Conservation (phyloP, 1,139 yeast species). For the Debaryomyces singareniensis region DNA sequence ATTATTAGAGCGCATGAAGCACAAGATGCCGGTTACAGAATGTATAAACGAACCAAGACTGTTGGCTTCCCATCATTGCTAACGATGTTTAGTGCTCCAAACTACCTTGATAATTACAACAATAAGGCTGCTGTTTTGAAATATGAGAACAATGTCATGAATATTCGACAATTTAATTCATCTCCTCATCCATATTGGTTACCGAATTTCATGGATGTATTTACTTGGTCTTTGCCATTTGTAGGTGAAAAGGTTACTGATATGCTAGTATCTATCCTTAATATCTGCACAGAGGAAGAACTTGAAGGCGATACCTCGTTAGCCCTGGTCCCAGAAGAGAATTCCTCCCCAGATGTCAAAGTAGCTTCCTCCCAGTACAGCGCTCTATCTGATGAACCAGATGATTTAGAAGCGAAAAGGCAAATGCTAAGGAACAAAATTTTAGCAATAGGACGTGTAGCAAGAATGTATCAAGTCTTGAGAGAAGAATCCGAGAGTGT, state of each 20-base stretch:
- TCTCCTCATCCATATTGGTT: conserved; percentile 97
- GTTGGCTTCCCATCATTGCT: conserved; percentile 91
- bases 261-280: conserved; percentile 83
- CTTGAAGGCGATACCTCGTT: conserved; percentile 66
- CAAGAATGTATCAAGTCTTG: conserved; percentile 86
- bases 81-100: conserved; percentile 94
- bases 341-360: not conserved
- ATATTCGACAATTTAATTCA: conserved; percentile 87
- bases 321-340: conserved; percentile 15
- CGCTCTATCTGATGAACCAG: conserved; percentile 3
- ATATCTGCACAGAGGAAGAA: conserved; percentile 94
- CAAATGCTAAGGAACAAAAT: conserved; percentile 80
- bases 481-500: conserved; percentile 89
- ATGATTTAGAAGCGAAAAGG: conserved; percentile 39
- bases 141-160: conserved; percentile 89
- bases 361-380: not conserved
- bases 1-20: conserved; percentile 96
- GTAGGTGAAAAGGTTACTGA: conserved; percentile 97
- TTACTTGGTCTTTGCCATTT: conserved; percentile 96
- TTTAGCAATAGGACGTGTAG: conserved; percentile 88
- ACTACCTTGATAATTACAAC: conserved; percentile 86
- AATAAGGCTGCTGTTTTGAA: conserved; percentile 94
- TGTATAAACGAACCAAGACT: conserved; percentile 80
- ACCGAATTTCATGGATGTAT: conserved; percentile 96
- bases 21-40: conserved; percentile 94